Conservation (phyloP, 192 early-diverging fungal genomes). For the Neocallimastix lanati region DNA sequence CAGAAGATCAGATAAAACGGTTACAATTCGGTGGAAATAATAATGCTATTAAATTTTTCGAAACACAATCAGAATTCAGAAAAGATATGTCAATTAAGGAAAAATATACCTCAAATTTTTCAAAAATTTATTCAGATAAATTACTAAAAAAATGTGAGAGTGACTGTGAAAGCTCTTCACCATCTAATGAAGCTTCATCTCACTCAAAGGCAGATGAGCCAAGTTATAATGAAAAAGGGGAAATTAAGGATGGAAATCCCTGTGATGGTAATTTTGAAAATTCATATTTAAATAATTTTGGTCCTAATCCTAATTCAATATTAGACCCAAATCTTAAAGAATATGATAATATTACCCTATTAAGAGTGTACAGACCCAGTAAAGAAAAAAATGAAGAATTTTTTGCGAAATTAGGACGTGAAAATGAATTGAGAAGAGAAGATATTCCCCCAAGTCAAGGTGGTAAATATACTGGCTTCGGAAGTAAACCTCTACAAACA, state of each 20-base stretch:
- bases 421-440: constrained; percentile 35
- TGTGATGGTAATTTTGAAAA: background rate
- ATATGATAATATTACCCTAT: background rate
- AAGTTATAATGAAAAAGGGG: no score
- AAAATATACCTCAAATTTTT: background rate
- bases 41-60: background rate
- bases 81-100: background rate
- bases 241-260: background rate
- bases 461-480: constrained; percentile 57
- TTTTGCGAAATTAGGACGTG: constrained; percentile 42
- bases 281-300: background rate
- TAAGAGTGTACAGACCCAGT: constrained; percentile 8
- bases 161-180: background rate
- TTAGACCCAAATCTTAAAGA: background rate
- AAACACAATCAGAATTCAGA: background rate
- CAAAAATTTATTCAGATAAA: background rate
- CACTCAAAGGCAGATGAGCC: no score
- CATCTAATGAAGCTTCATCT: no score
- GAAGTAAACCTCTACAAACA: constrained; percentile 15
- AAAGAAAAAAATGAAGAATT: constrained; percentile 61
- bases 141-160: background rate
- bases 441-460: constrained; percentile 53
- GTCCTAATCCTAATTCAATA: background rate
- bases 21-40: background rate
- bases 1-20: background rate